Base-by-base conservation (phyloP, 495 filamentous ascomycete genomes). In the Collariella sp. region DNA sequence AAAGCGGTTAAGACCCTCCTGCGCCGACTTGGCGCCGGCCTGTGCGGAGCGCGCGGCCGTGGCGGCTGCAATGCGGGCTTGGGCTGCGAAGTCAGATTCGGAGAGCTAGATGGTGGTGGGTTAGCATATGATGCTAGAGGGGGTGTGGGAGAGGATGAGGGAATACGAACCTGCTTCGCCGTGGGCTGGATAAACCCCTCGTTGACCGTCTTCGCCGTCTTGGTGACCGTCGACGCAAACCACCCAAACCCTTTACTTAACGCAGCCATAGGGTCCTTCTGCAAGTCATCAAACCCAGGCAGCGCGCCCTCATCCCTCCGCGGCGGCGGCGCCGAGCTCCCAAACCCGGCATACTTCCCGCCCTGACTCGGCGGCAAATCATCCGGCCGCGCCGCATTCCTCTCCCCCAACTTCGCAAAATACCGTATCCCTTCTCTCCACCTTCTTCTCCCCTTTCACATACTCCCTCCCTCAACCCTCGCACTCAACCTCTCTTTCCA, bases 231-330 rank as follows among this genome's bases (percentile, higher is more conserved):
- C 12, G 78, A 83, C 16, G 88, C 79, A 59, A 98, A 91, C 87
- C 94, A 96, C 2, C 94, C 91, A 61, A 96, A 91, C 6, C 93
- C 86, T 71, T 95, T 96, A 23, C 80, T 88, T 61, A 98, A 65
- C 43, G 91, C 88, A 0, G 81, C 90, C 52, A 97, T 77, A 2
- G 94, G 90, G 68, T 98, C 93, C 59, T 85, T 86, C 69, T 91
- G 87, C 59, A 96, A 81, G 34, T 96, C 90, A 50, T 94, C 85
- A 20, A 91, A 67, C 1, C 79, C 81, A 0, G 84, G 87, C 16
- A 84, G 61, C n/a, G 71, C 68, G 7, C 70, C 72, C 12, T 66
- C 60, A 45, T 69, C 56, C 62, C 57, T 67, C 41, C 76, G 61
- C 45, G 73, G 65, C 41, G 70, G 65, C 29, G 85, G 73, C 15